phyloP scores from a whole-genome alignment of 768 basidiomycete species.

The Mycena vitilis region DNA sequence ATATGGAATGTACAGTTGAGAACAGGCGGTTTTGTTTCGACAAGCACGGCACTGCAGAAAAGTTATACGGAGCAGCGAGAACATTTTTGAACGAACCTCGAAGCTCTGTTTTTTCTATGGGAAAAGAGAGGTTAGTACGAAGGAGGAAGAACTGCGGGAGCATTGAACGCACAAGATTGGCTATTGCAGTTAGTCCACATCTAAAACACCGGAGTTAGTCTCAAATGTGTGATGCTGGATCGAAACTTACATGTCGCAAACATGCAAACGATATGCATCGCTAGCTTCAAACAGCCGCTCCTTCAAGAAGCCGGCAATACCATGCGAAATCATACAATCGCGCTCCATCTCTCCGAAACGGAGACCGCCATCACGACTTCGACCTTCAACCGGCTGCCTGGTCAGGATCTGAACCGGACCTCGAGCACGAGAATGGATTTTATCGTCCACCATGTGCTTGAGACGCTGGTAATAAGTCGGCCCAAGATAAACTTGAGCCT shows the following conservation, averaged over 20 bases:
- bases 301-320: constrained; percentile 97
- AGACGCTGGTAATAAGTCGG: constrained; percentile 99
- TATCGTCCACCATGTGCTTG: constrained; percentile 99
- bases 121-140: constrained; percentile 28
- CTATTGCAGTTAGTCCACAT: constrained; percentile 96
- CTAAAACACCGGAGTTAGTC: constrained; percentile 53
- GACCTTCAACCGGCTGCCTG: constrained; percentile 97
- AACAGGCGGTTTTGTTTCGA: constrained; percentile 95
- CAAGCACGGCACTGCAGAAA: constrained; percentile 84
- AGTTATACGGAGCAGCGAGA: constrained; percentile 5
- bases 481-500: constrained; percentile 98
- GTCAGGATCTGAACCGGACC: constrained; percentile 99
- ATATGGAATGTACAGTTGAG: constrained; percentile 93
- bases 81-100: constrained; percentile 61
- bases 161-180: constrained; percentile 79
- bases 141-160: constrained; percentile 11
- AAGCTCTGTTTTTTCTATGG: constrained; percentile 96
- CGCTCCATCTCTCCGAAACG: constrained; percentile 99
- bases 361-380: constrained; percentile 97
- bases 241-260: constrained; percentile 85
- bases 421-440: constrained; percentile 97
- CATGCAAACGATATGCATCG: constrained; percentile 93
- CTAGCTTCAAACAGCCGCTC: constrained; percentile 96
- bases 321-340: constrained; percentile 99
- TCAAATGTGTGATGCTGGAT: not conserved